phyloP scores from a whole-genome alignment of 345 rosid genomes.

The Boechera stricta region DNA sequence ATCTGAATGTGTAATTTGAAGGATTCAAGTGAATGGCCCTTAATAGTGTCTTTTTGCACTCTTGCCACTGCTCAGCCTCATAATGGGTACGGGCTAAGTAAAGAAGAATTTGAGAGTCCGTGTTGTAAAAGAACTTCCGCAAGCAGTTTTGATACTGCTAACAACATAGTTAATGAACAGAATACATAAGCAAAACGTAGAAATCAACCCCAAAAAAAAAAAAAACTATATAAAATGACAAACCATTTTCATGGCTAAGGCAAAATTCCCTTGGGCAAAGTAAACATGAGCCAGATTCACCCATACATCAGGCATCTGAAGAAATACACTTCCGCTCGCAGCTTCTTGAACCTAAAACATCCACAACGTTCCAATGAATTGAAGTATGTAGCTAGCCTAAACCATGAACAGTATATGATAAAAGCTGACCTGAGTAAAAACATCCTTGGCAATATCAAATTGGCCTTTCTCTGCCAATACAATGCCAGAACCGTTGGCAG shows the following conservation, averaged over 20 bases:
- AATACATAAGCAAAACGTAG: slow-evolving; percentile 23
- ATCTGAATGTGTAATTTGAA: slow-evolving; percentile 88
- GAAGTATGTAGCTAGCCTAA: slow-evolving; percentile 18
- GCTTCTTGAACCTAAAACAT: slow-evolving; percentile 91
- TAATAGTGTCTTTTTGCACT: slow-evolving; percentile 90
- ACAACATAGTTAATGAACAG: slow-evolving; percentile 23
- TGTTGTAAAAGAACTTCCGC: slow-evolving; percentile 86
- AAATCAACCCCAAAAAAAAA: not conserved
- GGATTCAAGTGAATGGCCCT: slow-evolving; percentile 97
- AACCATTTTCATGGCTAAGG: slow-evolving; percentile 97
- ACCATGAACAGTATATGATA: slow-evolving; percentile 30
- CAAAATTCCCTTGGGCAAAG: slow-evolving; percentile 95
- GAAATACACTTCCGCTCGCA: slow-evolving; percentile 95
- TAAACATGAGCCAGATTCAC: slow-evolving; percentile 96
- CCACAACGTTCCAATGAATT: slow-evolving; percentile 25
- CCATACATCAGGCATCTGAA: slow-evolving; percentile 99
- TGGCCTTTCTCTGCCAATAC: slow-evolving; percentile 97
- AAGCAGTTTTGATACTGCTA: slow-evolving; percentile 97
- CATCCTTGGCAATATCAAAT: slow-evolving; percentile 93
- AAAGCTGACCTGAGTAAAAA: slow-evolving; percentile 79
- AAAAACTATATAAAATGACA: slow-evolving; percentile 17
- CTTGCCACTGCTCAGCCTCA: slow-evolving; percentile 99
- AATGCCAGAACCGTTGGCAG: slow-evolving; percentile 97
- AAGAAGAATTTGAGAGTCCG: slow-evolving; percentile 91
- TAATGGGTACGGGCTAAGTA: slow-evolving; percentile 95